Evolutionary conservation across 176 grass and related monocot species (phyloP), one percentile per base, ranked within the genome.

Genomic region (Luzula sylvatica): DNA sequence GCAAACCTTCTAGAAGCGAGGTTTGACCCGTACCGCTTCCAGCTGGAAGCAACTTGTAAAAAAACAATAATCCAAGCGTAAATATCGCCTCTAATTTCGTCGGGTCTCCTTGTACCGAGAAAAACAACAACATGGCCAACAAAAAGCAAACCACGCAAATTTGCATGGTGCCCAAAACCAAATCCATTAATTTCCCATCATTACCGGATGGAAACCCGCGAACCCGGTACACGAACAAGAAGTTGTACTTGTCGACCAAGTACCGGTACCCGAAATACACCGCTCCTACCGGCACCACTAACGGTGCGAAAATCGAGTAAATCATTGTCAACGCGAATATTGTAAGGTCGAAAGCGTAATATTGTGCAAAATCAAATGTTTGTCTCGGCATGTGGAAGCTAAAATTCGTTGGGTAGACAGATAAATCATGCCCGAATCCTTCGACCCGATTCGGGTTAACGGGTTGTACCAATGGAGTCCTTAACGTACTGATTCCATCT

Each of bases 281-380:
- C 7, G 92, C 92, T 3, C 92, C 92, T 0, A 98, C 92, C 23
- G 78, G 85, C 68, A 98, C 92, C 46, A 90, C 85, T 0, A 98
- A 78, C 0, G 92, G 92, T 28, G 92, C 92, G 22, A 98, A 98
- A 35, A 98, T 32, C 0, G 92, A 98, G 56, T 98, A 98, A 49
- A 98, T 90, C 81, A 98, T 82, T 7, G 92, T 98, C 78, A 98
- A 78, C 11, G 92, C 85, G 56, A 98, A 90, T 82, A 98, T 87
- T 14, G 92, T 98, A 27, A 98, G 73, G 60, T 98, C 80, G 52
- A 98, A 98, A 8, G 92, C 92, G 23, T 98, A 98, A 67, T 98
- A 98, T 24, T 90, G 92, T 13, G 92, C 92, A 80, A 98, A 90
- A 60, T 98, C 92, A 16, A 98, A 98, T 57, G 64, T 73, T 67